Evolutionary conservation across 768 basidiomycete species (phyloP).

Genomic region (Hysterangium stoloniferum): DNA sequence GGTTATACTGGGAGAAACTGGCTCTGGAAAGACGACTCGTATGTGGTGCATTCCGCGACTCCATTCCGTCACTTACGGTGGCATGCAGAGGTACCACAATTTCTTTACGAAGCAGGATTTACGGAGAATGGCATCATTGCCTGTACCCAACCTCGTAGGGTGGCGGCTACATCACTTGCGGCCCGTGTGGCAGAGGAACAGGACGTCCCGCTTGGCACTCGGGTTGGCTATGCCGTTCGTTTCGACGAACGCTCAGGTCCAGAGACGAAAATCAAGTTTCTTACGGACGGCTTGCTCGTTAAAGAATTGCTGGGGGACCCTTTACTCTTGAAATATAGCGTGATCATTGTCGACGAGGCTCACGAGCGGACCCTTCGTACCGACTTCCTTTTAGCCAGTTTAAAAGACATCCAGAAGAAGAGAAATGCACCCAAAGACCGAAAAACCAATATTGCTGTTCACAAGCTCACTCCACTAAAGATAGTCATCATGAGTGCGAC

Average conservation of each 20-base stretch:
- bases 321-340: constrained; percentile 71
- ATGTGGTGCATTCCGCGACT: constrained; percentile 34
- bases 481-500: constrained; percentile 98
- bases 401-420: constrained; percentile 70
- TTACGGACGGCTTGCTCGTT: constrained; percentile 97
- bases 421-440: constrained; percentile 40
- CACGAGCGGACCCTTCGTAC: constrained; percentile 94
- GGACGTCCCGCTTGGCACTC: constrained; percentile 56
- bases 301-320: constrained; percentile 82
- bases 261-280: constrained; percentile 85
- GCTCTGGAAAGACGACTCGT: constrained; percentile 99
- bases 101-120: constrained; percentile 77
- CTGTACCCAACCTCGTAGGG: constrained; percentile 90
- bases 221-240: constrained; percentile 92
- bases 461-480: constrained; percentile 61
- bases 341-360: constrained; percentile 92
- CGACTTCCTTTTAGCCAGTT: constrained; percentile 83
- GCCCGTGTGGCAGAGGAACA: constrained; percentile 84
- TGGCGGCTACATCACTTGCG: constrained; percentile 94
- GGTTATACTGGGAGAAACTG: constrained; percentile 92
- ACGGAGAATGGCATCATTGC: constrained; percentile 70
- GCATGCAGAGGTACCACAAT: constrained; percentile 89
- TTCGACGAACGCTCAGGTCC: constrained; percentile 78
- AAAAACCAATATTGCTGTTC: constrained; percentile 34
- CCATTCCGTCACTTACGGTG: neutral